Evolutionary conservation across 2,329 filamentous ascomycete genomes (phyloP).

Genomic region (Monilinia vaccinii-corymbosi): DNA sequence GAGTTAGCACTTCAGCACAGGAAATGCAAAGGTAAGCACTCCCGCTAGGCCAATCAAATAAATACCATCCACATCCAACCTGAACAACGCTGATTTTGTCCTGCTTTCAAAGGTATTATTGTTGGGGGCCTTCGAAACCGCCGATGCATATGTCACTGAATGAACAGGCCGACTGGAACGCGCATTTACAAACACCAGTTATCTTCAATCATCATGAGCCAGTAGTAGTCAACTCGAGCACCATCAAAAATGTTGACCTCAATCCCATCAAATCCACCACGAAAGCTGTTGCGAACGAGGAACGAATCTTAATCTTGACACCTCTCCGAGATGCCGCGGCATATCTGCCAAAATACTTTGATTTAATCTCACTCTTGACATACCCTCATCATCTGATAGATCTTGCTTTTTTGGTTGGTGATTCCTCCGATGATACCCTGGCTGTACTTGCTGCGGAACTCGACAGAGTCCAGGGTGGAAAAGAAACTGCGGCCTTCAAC

Average conservation of each 20-base stretch:
- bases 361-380: constrained; percentile 78
- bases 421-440: constrained; percentile 84
- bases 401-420: constrained; percentile 86
- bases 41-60: not conserved
- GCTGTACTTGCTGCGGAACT: constrained; percentile 79
- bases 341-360: constrained; percentile 84
- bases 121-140: constrained; percentile 90
- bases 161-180: constrained; percentile 82
- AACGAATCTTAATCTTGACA: constrained; percentile 84
- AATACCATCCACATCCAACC: not conserved
- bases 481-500: constrained; percentile 65
- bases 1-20: constrained; percentile 67
- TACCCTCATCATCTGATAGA: constrained; percentile 96
- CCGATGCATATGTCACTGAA: constrained; percentile 92
- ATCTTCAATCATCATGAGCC: constrained; percentile 93
- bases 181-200: constrained; percentile 83
- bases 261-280: constrained; percentile 76
- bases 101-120: constrained; percentile 67
- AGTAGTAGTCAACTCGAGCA: constrained; percentile 70
- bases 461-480: constrained; percentile 74
- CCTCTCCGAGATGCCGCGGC: constrained; percentile 82
- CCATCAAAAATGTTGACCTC: constrained; percentile 73
- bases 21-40: constrained; percentile 75
- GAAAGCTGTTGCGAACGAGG: constrained; percentile 69
- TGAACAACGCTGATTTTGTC: not conserved